A percentile compares a stretch with the other conserved stretches of the same genome.
phyloP scores from a whole-genome alignment of 176 grass and related monocot species.

The Musa acuminata region DNA sequence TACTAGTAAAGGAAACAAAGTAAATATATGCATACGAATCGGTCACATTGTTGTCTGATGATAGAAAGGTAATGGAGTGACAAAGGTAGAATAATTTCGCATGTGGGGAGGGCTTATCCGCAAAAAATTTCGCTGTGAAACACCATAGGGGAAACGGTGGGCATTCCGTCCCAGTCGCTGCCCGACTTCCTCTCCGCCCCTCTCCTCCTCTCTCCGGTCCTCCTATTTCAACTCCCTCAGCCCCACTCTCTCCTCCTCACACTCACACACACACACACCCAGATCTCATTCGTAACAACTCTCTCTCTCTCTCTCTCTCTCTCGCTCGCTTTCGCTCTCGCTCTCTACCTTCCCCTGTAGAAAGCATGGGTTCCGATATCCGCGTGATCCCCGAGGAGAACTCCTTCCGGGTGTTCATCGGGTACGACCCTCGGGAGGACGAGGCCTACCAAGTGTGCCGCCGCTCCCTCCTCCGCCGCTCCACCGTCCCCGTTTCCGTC shows the following conservation, averaged over 20 bases:
- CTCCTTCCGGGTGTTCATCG: slow-evolving; percentile 63
- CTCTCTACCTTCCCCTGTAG: background rate
- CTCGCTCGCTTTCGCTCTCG: background rate
- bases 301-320: background rate
- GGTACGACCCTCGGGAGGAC: slow-evolving; percentile 82
- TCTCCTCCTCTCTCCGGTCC: background rate
- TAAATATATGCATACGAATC: no score
- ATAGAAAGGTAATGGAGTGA: no score
- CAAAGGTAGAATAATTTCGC: no score
- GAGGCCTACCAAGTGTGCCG: slow-evolving; percentile 77
- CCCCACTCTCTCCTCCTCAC: background rate
- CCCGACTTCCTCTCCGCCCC: background rate
- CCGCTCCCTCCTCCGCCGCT: slow-evolving; percentile 54
- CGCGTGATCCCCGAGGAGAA: background rate
- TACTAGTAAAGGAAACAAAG: no score
- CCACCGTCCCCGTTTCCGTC: slow-evolving; percentile 55
- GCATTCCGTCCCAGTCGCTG: background rate
- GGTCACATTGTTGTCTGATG: no score
- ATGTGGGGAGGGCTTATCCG: background rate
- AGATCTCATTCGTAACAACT: no score
- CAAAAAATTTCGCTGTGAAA: background rate
- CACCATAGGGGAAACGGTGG: background rate
- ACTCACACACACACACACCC: no score
- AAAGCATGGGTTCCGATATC: slow-evolving; percentile 9
- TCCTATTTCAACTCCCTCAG: background rate